Base-by-base conservation (phyloP, 306 rosid species). In the Vigna hirtella region DNA sequence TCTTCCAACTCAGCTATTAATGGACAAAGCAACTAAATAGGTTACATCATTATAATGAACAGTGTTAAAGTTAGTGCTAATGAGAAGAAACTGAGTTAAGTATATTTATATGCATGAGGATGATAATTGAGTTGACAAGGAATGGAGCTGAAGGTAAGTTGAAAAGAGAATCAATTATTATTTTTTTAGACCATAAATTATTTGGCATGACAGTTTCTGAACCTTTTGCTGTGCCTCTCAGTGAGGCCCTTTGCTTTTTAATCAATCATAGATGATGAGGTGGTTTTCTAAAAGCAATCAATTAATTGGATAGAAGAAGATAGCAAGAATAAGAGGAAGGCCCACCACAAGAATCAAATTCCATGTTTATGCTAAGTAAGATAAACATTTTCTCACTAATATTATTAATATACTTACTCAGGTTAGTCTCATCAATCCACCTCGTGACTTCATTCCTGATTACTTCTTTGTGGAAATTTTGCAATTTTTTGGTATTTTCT, bases 241-340 rank as follows among this genome's bases (percentile, higher is more conserved):
- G 38, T 53, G 18, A 24, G 58, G 48, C 51, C 9, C 61, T 42
- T 48, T 68, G 49, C 66, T 62, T 85, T 56, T 38, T 70, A 18
- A 64, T 74, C 76, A 81, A 78, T 85, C 79, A 85, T 64, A 80
- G 57, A 85, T 81, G 69, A 34, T 61, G 45, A 45, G 71, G 59
- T 67, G 68, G 55, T 73, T 85, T 81, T 77, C 66, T 56, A 49
- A 85, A 72, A 17, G 18, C 63, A 64, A 70, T 53, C 63, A 47
- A 77, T 32, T 55, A 22, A 45, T 64, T 64, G 70, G 80, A 43
- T 50, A 32, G 7, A 78, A 57, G 32, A 58, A 10, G 50, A 48
- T 16, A 16, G 2, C 61, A 16, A 53, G 73, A 68, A 42, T 32
- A 42, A 24, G 66, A 17, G 59, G 49, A 47, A 55, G 84, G 57